Evolutionary conservation across 2,329 filamentous ascomycete genomes (phyloP).

Genomic region (Immersiporthe knoxdaviesiana): DNA sequence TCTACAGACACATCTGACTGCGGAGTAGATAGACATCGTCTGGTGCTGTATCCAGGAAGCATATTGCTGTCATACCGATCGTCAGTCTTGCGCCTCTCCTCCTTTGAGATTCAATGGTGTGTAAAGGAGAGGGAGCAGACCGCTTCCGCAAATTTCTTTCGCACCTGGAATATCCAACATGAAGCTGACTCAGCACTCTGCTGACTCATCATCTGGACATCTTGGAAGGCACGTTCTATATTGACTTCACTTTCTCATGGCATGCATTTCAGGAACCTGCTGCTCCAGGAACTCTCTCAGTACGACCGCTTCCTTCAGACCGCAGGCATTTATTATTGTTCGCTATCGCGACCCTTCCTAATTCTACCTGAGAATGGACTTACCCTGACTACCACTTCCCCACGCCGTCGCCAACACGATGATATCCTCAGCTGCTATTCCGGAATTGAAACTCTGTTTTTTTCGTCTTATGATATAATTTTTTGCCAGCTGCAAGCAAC

Average conservation of each 20-base stretch:
- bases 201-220: background rate
- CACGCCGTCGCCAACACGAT: background rate
- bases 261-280: background rate
- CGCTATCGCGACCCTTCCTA: background rate
- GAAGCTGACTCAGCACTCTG: background rate
- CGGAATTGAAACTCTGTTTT: too few species aligned
- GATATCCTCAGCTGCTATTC: background rate
- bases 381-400: background rate
- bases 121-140: background rate
- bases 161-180: background rate
- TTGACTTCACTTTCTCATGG: background rate
- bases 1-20: background rate
- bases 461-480: background rate
- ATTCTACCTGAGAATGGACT: background rate
- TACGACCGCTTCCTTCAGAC: too few species aligned
- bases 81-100: background rate
- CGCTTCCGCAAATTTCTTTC: background rate
- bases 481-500: background rate
- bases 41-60: background rate
- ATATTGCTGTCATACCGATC: background rate
- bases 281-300: background rate
- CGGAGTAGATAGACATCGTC: background rate
- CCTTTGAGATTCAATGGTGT: background rate
- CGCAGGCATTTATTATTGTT: background rate
- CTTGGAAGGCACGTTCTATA: background rate